Evolutionary conservation across 2,329 filamentous ascomycete genomes (phyloP).

Genomic region (Rhexocercosporidium sp.): DNA sequence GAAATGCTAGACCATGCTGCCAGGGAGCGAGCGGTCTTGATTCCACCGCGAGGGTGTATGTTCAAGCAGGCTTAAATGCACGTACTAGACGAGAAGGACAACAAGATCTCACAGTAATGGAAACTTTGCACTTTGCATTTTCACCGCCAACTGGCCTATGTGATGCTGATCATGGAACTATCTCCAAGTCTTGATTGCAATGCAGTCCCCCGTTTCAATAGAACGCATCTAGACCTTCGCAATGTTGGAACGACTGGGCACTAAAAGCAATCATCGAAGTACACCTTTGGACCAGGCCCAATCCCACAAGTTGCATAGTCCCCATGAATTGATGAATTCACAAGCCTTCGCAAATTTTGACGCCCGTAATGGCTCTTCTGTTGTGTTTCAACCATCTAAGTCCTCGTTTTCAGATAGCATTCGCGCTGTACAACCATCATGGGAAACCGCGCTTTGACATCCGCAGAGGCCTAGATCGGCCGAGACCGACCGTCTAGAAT

Average conservation of each 20-base stretch:
- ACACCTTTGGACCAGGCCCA: background rate
- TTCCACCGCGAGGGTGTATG: background rate
- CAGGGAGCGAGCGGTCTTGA: background rate
- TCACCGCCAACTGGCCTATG: background rate
- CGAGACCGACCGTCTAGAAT: background rate
- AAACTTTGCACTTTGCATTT: slow-evolving; percentile 7
- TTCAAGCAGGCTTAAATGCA: background rate
- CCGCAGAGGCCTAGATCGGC: background rate
- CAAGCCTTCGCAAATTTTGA: background rate
- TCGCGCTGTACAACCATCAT: background rate
- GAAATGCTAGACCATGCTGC: background rate
- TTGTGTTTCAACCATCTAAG: background rate
- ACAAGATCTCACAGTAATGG: background rate
- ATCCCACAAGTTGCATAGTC: background rate
- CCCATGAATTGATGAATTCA: background rate
- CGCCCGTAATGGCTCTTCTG: background rate
- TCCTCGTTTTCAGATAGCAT: background rate
- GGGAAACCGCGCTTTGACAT: background rate
- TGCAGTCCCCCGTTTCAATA: background rate
- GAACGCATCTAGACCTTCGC: background rate
- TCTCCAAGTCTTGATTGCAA: background rate
- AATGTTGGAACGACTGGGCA: background rate
- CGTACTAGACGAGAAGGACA: background rate
- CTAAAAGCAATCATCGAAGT: slow-evolving; percentile 1
- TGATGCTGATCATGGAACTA: background rate